Evolutionary conservation across 2,329 filamentous ascomycete species (phyloP).

Genomic region (Fusarium gaditjirri): DNA sequence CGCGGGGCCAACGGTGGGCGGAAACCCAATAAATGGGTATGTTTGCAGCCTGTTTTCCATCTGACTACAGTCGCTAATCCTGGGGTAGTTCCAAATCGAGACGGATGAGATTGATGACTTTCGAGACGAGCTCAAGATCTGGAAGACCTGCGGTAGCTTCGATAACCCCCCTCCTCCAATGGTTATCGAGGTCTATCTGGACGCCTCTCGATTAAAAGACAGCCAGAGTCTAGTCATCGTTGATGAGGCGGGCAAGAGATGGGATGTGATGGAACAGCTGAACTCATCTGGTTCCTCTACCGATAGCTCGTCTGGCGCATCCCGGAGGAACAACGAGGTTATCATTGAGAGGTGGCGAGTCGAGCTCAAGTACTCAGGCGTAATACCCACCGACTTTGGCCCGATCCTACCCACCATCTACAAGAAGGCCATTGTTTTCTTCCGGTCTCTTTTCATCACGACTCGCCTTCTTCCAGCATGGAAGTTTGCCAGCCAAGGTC

Average conservation of each 20-base stretch:
- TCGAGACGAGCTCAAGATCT: constrained; percentile 80
- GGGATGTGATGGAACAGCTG: constrained; percentile 89
- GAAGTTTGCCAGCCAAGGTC: constrained; percentile 80
- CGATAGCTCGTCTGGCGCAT: constrained; percentile 56
- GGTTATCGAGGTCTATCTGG: constrained; percentile 90
- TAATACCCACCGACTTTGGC: constrained; percentile 68
- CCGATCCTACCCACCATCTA: constrained; percentile 84
- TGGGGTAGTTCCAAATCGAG: constrained; percentile 86
- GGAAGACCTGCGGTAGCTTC: constrained; percentile 82
- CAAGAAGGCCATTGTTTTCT: constrained; percentile 96
- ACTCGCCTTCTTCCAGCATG: constrained; percentile 86
- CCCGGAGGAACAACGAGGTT: constrained; percentile 73
- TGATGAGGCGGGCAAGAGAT: constrained; percentile 90
- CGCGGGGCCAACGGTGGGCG: constrained; percentile 54
- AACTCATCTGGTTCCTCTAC: constrained; percentile 68
- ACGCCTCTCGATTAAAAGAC: constrained; percentile 79
- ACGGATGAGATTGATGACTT: constrained; percentile 93
- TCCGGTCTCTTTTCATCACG: constrained; percentile 86
- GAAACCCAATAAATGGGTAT: constrained; percentile 88
- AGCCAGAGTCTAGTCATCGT: constrained; percentile 89
- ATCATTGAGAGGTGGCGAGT: constrained; percentile 92
- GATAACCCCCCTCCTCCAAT: constrained; percentile 83
- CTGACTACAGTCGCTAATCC: constrained; percentile 21
- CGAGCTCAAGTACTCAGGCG: constrained; percentile 69
- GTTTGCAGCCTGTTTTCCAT: constrained; percentile 46